phyloP scores from a whole-genome alignment of 2,329 filamentous ascomycete species.

The Waltergamsia citrina region DNA sequence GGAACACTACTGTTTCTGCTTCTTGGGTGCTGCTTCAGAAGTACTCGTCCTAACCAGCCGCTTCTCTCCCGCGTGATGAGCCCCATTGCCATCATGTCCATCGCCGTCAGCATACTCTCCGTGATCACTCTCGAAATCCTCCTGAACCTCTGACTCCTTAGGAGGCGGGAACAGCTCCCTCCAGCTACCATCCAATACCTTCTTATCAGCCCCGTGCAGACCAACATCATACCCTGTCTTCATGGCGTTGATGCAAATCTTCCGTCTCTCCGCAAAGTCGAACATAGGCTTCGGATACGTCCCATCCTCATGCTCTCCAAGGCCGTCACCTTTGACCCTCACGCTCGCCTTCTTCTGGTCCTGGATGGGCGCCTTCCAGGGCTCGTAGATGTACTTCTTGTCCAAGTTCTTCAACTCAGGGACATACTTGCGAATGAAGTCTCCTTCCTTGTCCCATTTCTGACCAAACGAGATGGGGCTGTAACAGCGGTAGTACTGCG shows the following conservation, averaged over 20 bases:
- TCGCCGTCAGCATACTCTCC: constrained; percentile 21
- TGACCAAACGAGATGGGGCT: constrained; percentile 62
- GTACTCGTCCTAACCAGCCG: not conserved
- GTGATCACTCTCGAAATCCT: constrained; percentile 20
- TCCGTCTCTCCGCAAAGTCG: constrained; percentile 56
- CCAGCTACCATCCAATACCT: constrained; percentile 52
- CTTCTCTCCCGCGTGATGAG: constrained; percentile 2
- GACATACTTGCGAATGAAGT: constrained; percentile 54
- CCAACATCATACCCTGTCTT: constrained; percentile 60
- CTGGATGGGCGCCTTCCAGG: constrained; percentile 60
- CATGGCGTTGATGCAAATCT: constrained; percentile 56
- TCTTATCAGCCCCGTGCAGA: constrained; percentile 52
- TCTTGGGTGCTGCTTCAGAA: constrained; percentile 1
- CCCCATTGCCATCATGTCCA: constrained; percentile 8
- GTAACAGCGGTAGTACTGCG: constrained; percentile 63
- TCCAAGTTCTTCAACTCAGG: constrained; percentile 55
- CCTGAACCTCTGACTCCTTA: constrained; percentile 28
- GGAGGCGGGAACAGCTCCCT: constrained; percentile 31
- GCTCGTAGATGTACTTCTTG: constrained; percentile 69
- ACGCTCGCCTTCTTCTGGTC: constrained; percentile 64
- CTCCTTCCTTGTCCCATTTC: constrained; percentile 65
- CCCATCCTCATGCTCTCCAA: constrained; percentile 28
- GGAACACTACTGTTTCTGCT: constrained; percentile 2
- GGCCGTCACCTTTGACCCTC: constrained; percentile 44
- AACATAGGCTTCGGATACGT: constrained; percentile 71